phyloP scores from a whole-genome alignment of 805 yeast species.

The Candida ipomoeae region DNA sequence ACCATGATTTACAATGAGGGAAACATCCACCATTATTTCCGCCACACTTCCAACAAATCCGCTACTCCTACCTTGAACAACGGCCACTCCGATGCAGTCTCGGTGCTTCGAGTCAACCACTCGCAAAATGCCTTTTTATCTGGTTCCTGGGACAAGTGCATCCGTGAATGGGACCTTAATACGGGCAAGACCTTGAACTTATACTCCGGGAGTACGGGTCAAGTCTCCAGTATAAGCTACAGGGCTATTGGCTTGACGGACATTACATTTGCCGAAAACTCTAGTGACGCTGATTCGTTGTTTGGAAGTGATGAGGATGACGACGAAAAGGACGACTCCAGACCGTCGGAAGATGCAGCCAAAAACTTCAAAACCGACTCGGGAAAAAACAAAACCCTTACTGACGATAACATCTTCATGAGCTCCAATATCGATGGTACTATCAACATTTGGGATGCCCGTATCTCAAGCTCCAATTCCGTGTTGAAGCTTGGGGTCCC shows the following conservation, averaged over 20 bases:
- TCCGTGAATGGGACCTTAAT: conserved; percentile 82
- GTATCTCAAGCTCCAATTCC: conserved; percentile 35
- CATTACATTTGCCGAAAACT: conserved; percentile 25
- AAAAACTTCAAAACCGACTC: conserved; percentile 15
- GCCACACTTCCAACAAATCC: conserved; percentile 32
- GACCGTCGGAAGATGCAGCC: background rate
- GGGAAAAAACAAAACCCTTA: conserved; percentile 21
- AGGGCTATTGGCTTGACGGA: conserved; percentile 57
- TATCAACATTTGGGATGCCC: conserved; percentile 75
- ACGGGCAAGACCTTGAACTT: conserved; percentile 53
- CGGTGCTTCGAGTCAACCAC: conserved; percentile 60
- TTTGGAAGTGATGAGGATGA: conserved; percentile 45
- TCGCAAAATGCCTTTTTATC: conserved; percentile 63
- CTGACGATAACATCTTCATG: conserved; percentile 54
- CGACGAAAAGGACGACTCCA: conserved; percentile 8
- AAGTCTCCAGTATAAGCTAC: conserved; percentile 69
- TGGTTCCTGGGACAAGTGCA: conserved; percentile 86
- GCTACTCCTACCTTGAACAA: conserved; percentile 7
- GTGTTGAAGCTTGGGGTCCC: conserved; percentile 54
- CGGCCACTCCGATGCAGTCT: conserved; percentile 73
- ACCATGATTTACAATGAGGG: conserved; percentile 84
- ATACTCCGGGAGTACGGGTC: conserved; percentile 65
- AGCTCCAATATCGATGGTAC: conserved; percentile 83
- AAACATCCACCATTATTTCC: conserved; percentile 67
- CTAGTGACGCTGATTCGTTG: conserved; percentile 42